A percentile compares a stretch with the other conserved stretches of the same genome.
Evolutionary conservation across 2,329 filamentous ascomycete genomes (phyloP).

Genomic region (Fusarium dimerum): DNA sequence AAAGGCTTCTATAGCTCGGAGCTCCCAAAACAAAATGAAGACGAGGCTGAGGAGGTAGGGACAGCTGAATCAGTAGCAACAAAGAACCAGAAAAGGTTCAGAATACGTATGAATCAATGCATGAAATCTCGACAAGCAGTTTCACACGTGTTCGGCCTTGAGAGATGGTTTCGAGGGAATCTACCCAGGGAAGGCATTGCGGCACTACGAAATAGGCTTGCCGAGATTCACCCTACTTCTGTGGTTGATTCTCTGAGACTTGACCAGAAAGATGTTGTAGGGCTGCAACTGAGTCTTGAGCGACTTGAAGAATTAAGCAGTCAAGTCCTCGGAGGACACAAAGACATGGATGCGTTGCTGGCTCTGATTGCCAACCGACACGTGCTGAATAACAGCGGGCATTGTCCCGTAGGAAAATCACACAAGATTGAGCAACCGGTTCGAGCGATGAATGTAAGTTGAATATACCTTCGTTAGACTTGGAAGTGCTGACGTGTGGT

Average conservation of each 20-base stretch:
- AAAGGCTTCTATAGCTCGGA: not conserved
- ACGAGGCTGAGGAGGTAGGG: not conserved
- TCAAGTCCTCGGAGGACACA: conserved; percentile 15
- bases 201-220: not conserved
- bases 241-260: not conserved
- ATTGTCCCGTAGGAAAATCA: conserved; percentile 6
- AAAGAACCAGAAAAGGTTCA: not conserved
- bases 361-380: conserved; percentile 15
- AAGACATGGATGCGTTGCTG: conserved; percentile 21
- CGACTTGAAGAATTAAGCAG: conserved; percentile 1
- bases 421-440: not conserved
- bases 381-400: not conserved
- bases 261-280: no score
- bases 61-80: not conserved
- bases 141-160: conserved; percentile 33
- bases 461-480: fast-evolving
- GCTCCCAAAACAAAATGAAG: not conserved
- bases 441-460: conserved; percentile 4
- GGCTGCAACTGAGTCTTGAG: not conserved
- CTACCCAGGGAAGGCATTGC: not conserved
- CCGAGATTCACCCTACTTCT: conserved; percentile 1
- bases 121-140: conserved; percentile 18
- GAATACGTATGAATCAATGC: not conserved
- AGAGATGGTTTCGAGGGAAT: conserved; percentile 21
- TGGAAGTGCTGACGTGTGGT: conserved; percentile 16